Evolutionary conservation across 441 rosid species (phyloP), one percentile per base, ranked within the genome.

Genomic region (Corymbia calophylla): DNA sequence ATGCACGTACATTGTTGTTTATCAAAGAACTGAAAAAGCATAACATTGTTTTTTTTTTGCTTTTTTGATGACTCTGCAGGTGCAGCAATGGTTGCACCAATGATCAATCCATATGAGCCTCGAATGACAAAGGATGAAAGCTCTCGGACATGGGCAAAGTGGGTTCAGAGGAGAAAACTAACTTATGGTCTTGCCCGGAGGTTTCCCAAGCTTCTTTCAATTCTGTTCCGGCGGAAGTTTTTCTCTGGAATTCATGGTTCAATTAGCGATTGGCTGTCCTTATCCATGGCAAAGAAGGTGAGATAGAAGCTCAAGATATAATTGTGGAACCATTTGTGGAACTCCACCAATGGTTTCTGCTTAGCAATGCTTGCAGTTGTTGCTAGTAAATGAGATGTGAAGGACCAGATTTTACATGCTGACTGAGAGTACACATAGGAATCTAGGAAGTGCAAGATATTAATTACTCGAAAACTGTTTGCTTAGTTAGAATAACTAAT

Each of bases 61-160:
- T 31, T 11, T 90, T 89, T 86, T n/a, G 80, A 53, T 92, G 84
- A 88, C 88, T 89, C 87, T 90, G 62, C 93, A 96, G 97, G 96
- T 49, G 96, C 93, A 51, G 94, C 95, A 88, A 82, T 96, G 92
- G 88, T 96, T 85, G 95, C 96, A 70, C 95, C 97, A 7, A 89
- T 93, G 89, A 91, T 94, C 64, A 96, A 94, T 90, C 97, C 97
- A 44, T 96, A 94, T 87, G 96, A 95, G 58, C 91, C 95, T 87
- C 93, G 94, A 93, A 90, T 96, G 95, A 84, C 92, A 27, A 96
- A 93, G 90, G 96, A 96, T 89, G 97, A 96, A 93, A 91, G 88
- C 88, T 91, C 73, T 87, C 93, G 93, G 90, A 93, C 94, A 62
- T 96, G 97, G 97, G 95, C 93, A 86, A 91, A 87, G 48, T 96